Base-by-base conservation (phyloP, 1,284 basidiomycete species). In the Puccinia polysora region DNA sequence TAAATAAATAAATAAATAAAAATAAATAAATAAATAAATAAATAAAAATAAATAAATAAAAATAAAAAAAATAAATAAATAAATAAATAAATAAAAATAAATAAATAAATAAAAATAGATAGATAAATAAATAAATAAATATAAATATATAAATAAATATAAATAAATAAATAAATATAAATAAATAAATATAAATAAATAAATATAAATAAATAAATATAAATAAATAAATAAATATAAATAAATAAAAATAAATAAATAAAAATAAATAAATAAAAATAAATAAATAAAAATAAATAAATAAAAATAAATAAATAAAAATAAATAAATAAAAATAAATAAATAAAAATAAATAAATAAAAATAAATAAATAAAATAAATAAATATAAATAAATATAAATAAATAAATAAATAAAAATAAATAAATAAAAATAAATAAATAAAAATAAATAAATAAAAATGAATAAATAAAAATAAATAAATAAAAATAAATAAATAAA, bases 401-500 rank as follows among this genome's bases (percentile, higher is more conserved):
- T 52, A 12, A 23, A 14, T 15, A 52, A 52, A 52, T 14, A 15
- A 15, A 8, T 8, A 52, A 52, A 52, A 23, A 52, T 14, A 52
- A 52, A 12, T 14, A 23, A 52, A 52, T 8, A 10, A 52, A 12
- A 52, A 10, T 8, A 52, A 52, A 52, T 15, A 52, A 52, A 14
- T 52, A 10, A 14, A 52, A 52, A 52, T 15, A 52, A 14, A 8
- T 15, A 14, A n/a, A n/a, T n/a, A n/a, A n/a, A n/a, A n/a, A n/a
- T n/a, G n/a, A n/a, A n/a, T n/a, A n/a, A n/a, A n/a, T 7, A 52
- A 52, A 14, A 14, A 14, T 12, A 52, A 52, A 23, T 15, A 52
- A 52, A 52, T 15, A 15, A 52, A 52, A 52, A 52, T 15, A 14
- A 52, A 52, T 14, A 52, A 52, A 14, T 15, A 52, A 52, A 52